These are phyloP conservation scores for Fusarium penzigii DNA, from an alignment of 2,329 filamentous ascomycete species.

Conservation along the genomic window DNA sequence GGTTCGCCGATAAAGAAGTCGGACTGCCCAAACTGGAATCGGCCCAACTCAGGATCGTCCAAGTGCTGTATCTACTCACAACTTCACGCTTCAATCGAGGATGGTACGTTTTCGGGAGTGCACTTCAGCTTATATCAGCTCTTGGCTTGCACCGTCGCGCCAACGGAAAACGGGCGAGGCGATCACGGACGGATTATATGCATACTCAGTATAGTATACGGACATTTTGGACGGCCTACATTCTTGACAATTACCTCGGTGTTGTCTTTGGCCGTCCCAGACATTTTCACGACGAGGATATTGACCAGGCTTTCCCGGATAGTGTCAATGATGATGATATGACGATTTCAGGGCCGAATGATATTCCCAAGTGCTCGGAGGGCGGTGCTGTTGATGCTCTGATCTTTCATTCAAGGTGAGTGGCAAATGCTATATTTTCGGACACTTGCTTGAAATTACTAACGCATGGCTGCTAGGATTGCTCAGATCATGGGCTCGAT, in stretches of 20 bases:
- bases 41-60: conserved; percentile 57
- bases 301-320: conserved; percentile 61
- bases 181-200: conserved; percentile 40
- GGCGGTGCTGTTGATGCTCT: conserved; percentile 54
- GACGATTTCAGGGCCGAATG: conserved; percentile 40
- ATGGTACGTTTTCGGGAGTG: conserved; percentile 61
- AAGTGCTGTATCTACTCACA: conserved; percentile 59
- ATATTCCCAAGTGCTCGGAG: conserved; percentile 27
- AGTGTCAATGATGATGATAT: conserved; percentile 59
- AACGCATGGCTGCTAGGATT: conserved; percentile 27
- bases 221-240: conserved; percentile 64
- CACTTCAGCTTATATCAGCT: conserved; percentile 51
- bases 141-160: conserved; percentile 39
- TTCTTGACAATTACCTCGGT: conserved; percentile 62
- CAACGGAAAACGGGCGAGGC: conserved; percentile 19
- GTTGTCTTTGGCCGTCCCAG: conserved; percentile 63
- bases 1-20: conserved; percentile 49
- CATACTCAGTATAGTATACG: conserved; percentile 54
- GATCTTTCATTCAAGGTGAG: conserved; percentile 45
- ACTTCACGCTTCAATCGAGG: conserved; percentile 62
- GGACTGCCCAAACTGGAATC: conserved; percentile 56
- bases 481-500: conserved; percentile 41
- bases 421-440: too few relatives aligned
- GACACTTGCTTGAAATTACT: neutral
- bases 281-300: conserved; percentile 63